Base-by-base conservation (phyloP, 2,329 filamentous ascomycete species). In the Aspergillus costaricaensis region DNA sequence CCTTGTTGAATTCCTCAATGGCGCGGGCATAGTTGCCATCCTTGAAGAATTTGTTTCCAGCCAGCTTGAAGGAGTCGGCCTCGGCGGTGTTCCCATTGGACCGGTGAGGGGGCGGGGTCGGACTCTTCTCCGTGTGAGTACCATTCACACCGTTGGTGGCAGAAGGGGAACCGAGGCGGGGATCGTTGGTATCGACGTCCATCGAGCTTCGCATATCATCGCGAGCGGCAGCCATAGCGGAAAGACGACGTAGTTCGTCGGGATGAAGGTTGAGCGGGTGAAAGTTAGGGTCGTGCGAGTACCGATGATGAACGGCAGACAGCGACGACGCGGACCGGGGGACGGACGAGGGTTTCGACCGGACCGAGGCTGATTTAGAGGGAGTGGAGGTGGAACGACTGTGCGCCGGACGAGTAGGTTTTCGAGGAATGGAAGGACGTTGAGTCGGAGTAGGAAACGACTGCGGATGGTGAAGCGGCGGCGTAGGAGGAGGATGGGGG, bases 31-130 rank as follows among this genome's bases (percentile, higher is more conserved):
- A 99, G 72, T 97, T 91, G 74, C 90, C 91, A 65, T 93, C 91
- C 82, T 97, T 98, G 85, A 97, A 99, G 73, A 91, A 94, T 72
- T 95, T 95, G 81, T 99, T 99, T 61, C 95, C 95, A 2, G 91
- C 87, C 69, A 91, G 86, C 83, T 99, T 99, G 85, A 89, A 96
- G 12, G 87, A 84, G 79, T 99, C 95, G 25, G 94, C 92, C 73
- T 97, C 91, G 57, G 94, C 90, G 44, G 69, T 76, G 64, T 80
- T 79, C 17, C 82, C 79, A 69, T 78, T 84, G 47, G 82, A 67
- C 76, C 81, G 69, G 65, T 82, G 79, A 17, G 79, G 80, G 54
- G 78, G 80, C 55, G 80, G 80, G 57, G 79, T 78, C 4, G 77
- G 80, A 61, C 76, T 81, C 53, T 76, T 72, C 57, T 78, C 74